phyloP scores from a whole-genome alignment of 2,329 filamentous ascomycete genomes.

The Talaromyces sp. region DNA sequence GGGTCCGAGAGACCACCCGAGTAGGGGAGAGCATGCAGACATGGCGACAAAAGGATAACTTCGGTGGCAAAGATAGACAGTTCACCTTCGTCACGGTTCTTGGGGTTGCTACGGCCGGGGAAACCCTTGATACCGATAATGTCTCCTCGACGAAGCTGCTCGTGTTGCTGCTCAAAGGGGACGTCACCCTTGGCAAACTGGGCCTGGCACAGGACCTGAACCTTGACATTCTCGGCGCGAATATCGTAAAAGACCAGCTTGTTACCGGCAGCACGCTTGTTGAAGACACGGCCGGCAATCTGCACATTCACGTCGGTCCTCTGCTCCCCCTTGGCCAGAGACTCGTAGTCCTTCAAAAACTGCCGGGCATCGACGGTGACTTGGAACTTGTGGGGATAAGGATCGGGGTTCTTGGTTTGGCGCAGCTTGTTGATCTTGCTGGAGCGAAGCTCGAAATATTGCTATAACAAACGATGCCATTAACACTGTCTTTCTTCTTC shows the following conservation, averaged over 20 bases:
- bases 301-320: constrained; percentile 69
- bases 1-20: constrained; percentile 94
- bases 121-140: constrained; percentile 84
- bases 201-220: constrained; percentile 90
- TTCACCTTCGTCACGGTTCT: constrained; percentile 84
- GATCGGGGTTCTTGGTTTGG: constrained; percentile 68
- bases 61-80: constrained; percentile 89
- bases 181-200: constrained; percentile 67
- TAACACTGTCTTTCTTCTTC: not conserved
- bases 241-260: constrained; percentile 93
- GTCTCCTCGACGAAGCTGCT: constrained; percentile 83
- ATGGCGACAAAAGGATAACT: constrained; percentile 80
- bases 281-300: constrained; percentile 83
- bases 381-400: constrained; percentile 92
- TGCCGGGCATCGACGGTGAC: constrained; percentile 76
- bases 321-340: constrained; percentile 80
- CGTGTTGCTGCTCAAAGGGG: constrained; percentile 81
- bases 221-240: constrained; percentile 66
- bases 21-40: constrained; percentile 84
- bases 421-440: constrained; percentile 72
- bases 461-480: constrained; percentile 38
- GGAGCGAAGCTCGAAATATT: constrained; percentile 96
- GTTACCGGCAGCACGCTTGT: constrained; percentile 72
- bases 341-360: constrained; percentile 70
- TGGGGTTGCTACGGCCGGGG: constrained; percentile 79